A percentile compares a stretch with the other conserved stretches of the same genome.
phyloP scores from a whole-genome alignment of 2,329 filamentous ascomycete genomes.

The Apiospora saccharicola region DNA sequence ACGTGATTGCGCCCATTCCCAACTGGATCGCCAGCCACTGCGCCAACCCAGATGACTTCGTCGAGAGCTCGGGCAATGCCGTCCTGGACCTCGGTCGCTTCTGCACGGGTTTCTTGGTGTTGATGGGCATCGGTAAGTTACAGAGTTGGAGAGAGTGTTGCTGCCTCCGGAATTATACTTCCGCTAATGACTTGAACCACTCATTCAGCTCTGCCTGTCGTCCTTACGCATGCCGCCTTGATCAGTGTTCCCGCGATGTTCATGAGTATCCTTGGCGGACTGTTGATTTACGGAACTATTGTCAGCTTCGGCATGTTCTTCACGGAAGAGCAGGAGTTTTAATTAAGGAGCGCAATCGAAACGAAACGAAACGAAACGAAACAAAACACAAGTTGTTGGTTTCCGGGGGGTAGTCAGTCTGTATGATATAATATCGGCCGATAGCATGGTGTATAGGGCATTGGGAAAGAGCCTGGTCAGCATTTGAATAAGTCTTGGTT shows the following conservation, averaged over 20 bases:
- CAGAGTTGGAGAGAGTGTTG: neutral
- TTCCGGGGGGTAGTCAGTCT: neutral
- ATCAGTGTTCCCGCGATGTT: slow-evolving; percentile 87
- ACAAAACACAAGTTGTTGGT: neutral
- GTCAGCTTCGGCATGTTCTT: slow-evolving; percentile 99
- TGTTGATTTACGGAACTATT: slow-evolving; percentile 97
- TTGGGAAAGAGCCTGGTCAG: slow-evolving; percentile 22
- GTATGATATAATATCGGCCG: slow-evolving; percentile 23
- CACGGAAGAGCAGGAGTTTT: slow-evolving; percentile 97
- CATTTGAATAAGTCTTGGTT: slow-evolving; percentile 23
- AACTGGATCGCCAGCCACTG: slow-evolving; percentile 95
- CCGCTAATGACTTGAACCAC: slow-evolving; percentile 30
- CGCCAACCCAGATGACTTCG: slow-evolving; percentile 94
- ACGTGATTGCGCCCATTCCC: slow-evolving; percentile 89
- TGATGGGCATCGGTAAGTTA: slow-evolving; percentile 91
- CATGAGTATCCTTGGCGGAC: slow-evolving; percentile 92
- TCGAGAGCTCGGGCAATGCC: slow-evolving; percentile 81
- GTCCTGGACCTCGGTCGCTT: slow-evolving; percentile 94
- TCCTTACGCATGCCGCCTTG: slow-evolving; percentile 85
- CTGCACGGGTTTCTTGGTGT: slow-evolving; percentile 91
- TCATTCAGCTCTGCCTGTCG: slow-evolving; percentile 77
- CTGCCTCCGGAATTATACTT: slow-evolving; percentile 19
- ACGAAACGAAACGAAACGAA: neutral
- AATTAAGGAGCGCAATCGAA: slow-evolving; percentile 29
- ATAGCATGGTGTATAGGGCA: slow-evolving; percentile 22